A percentile compares a stretch with the other conserved stretches of the same genome.
These are phyloP conservation scores for Penicillium lagena DNA, from an alignment of 495 filamentous ascomycete species.

Conservation along the genomic window DNA sequence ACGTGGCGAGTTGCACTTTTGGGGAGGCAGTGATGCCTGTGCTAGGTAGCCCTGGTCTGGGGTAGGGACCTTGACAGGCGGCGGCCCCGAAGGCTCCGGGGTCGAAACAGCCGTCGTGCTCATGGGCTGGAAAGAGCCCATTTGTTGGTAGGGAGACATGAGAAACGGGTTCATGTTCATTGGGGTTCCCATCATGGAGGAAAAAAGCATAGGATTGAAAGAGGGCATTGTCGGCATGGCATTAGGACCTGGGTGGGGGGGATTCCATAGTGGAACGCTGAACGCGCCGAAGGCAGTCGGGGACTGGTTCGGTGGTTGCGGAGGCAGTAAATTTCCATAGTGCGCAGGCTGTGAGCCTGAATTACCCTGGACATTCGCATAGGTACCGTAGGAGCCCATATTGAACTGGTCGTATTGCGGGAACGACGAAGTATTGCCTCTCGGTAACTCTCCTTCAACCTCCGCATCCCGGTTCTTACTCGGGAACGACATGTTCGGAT, in stretches of 20 bases:
- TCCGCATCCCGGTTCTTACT: too few relatives aligned
- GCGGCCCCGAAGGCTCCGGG: constrained; percentile 5
- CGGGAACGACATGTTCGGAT: too few relatives aligned
- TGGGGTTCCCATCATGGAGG: background rate
- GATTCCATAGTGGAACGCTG: constrained; percentile 12
- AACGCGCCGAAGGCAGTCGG: constrained; percentile 5
- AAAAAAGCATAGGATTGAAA: constrained; percentile 3
- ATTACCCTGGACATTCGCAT: background rate
- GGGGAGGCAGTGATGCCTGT: constrained; percentile 28
- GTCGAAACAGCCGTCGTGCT: constrained; percentile 9
- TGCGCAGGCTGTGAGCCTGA: too few relatives aligned
- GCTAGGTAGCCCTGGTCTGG: constrained; percentile 39
- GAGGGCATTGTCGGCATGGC: constrained; percentile 3
- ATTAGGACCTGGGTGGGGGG: background rate
- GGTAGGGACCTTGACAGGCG: constrained; percentile 15
- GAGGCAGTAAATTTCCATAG: background rate
- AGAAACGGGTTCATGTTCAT: background rate
- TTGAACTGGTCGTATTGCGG: too few relatives aligned
- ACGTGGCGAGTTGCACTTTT: constrained; percentile 20
- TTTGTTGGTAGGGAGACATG: constrained; percentile 7
- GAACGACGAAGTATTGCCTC: too few relatives aligned
- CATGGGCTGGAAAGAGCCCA: constrained; percentile 8
- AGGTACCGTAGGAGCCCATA: background rate
- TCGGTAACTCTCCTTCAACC: too few relatives aligned
- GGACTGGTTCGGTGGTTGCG: background rate